Conservation (phyloP, 371 early-diverging fungal species). For the Saksenaea oblongispora region DNA sequence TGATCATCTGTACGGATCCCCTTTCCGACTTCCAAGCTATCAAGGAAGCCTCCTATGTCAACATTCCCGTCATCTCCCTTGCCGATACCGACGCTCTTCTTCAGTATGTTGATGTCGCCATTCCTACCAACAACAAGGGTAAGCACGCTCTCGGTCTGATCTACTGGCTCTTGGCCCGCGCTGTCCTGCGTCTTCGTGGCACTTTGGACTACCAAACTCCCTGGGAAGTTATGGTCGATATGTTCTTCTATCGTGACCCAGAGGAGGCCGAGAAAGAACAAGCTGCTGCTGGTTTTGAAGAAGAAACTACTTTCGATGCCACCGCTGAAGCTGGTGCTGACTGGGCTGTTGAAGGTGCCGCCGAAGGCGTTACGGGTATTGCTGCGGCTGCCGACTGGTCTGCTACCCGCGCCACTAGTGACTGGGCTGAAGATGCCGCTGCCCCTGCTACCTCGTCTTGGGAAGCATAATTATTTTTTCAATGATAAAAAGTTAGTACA, state of each 20-base stretch:
- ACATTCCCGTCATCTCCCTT: conserved; percentile 99
- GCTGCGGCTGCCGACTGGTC: conserved; percentile 27
- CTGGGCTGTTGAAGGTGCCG: conserved; percentile 32
- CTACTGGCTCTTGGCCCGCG: conserved; percentile 97
- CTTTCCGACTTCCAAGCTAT: conserved; percentile 98
- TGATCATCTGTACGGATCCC: conserved; percentile 98
- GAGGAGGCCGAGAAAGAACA: conserved; percentile 86
- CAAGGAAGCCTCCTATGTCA: conserved; percentile 98
- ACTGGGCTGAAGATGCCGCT: conserved; percentile 36
- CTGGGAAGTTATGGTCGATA: conserved; percentile 97
- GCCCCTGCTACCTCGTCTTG: conserved; percentile 31
- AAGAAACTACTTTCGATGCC: conserved; percentile 9
- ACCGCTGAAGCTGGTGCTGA: conserved; percentile 27
- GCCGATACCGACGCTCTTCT: conserved; percentile 97
- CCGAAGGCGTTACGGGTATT: conserved; percentile 20
- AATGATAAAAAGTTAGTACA: background rate
- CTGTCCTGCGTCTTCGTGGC: conserved; percentile 98
- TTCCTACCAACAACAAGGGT: conserved; percentile 99
- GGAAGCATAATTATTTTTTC: conserved; percentile 24
- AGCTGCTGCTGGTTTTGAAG: conserved; percentile 24
- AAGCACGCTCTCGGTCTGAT: conserved; percentile 98
- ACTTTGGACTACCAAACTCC: conserved; percentile 76
- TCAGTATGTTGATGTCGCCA: conserved; percentile 96
- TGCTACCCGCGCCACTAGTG: conserved; percentile 24
- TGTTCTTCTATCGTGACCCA: conserved; percentile 98